A percentile compares a stretch with the other conserved stretches of the same genome.
phyloP scores from a whole-genome alignment of 345 rosid species.

The Eucalyptus sp. region DNA sequence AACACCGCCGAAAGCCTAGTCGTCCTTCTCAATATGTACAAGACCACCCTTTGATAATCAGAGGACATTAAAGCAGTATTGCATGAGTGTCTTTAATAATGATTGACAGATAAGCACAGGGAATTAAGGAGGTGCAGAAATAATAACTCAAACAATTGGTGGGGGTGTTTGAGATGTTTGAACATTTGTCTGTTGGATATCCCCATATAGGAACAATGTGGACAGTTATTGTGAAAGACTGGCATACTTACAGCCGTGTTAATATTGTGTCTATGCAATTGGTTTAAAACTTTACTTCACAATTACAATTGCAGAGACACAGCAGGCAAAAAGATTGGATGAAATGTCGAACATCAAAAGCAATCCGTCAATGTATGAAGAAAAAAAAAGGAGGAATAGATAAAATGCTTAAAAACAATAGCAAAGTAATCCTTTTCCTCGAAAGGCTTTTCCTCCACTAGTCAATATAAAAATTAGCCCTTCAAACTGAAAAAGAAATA shows the following conservation, averaged over 20 bases:
- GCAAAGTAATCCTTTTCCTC: too few relatives aligned
- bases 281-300: too few relatives aligned
- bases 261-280: neutral
- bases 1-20: too few relatives aligned
- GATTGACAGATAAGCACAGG: too few relatives aligned
- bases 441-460: too few relatives aligned
- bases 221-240: neutral
- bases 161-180: neutral
- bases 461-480: too few relatives aligned
- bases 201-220: neutral
- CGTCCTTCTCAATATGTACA: too few relatives aligned
- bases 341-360: neutral
- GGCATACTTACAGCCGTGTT: neutral
- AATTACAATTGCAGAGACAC: neutral
- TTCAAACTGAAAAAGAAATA: too few relatives aligned
- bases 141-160: neutral
- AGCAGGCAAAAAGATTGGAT: neutral
- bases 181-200: neutral
- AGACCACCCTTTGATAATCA: too few relatives aligned
- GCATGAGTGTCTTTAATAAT: neutral
- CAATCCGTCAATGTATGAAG: neutral
- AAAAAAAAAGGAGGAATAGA: too few relatives aligned
- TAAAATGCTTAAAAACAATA: too few relatives aligned
- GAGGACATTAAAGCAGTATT: rapidly evolving
- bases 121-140: neutral